Conservation (phyloP, 176 grass and related monocot species). For the Chloris gayana region DNA sequence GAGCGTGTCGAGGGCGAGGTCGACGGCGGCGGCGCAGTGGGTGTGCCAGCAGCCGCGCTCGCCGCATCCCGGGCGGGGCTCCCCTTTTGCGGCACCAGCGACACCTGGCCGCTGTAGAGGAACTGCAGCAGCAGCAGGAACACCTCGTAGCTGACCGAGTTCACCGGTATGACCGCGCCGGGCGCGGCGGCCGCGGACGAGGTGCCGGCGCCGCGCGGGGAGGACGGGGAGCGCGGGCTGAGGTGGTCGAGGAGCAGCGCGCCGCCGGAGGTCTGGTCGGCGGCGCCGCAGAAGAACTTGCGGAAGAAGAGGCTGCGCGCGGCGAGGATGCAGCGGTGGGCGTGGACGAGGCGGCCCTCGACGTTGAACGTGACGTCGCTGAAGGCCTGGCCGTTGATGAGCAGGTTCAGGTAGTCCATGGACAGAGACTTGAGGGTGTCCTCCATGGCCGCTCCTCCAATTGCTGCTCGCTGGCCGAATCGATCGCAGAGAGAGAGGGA, state of each 20-base stretch:
- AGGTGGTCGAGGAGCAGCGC: constrained; percentile 52
- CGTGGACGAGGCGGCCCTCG: constrained; percentile 91
- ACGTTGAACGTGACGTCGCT: constrained; percentile 98
- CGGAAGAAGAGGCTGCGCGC: constrained; percentile 98
- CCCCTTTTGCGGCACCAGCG: constrained; percentile 94
- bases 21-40: constrained; percentile 97
- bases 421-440: constrained; percentile 92
- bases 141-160: constrained; percentile 95
- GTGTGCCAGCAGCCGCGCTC: constrained; percentile 97
- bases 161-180: constrained; percentile 69
- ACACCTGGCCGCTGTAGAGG: constrained; percentile 98
- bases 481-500: neutral
- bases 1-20: constrained; percentile 91
- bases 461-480: constrained; percentile 13
- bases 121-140: constrained; percentile 97
- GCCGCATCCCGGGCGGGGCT: constrained; percentile 75
- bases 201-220: constrained; percentile 45
- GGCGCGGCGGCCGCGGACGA: neutral
- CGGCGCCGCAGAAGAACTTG: constrained; percentile 88
- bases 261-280: constrained; percentile 36
- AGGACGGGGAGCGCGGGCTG: constrained; percentile 72
- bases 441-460: constrained; percentile 61
- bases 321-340: constrained; percentile 98
- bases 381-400: constrained; percentile 99
- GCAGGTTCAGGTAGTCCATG: constrained; percentile 95